Base-by-base conservation (phyloP, 352 stramenopile genomes). In the Plasmopara muralis region DNA sequence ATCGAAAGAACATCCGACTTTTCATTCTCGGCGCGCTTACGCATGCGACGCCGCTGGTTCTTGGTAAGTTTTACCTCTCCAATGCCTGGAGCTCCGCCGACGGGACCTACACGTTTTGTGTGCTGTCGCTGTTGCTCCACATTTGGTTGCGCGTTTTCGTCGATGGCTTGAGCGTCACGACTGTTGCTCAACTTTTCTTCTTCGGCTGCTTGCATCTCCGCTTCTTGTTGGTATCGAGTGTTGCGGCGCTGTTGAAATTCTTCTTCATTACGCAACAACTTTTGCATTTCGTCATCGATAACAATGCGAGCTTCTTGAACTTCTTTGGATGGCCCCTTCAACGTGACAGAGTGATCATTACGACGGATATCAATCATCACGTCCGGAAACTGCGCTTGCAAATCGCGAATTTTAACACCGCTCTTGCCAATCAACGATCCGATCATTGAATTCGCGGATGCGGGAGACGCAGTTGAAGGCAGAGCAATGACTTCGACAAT, bases 391-490 rank as follows among this genome's bases (percentile, higher is more conserved):
- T 85, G 62, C 35, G 76, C 77, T 52, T 89, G 81, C 40, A 91
- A 47, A 12, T 70, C 72, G 37, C 67, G 64, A 47, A 91, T 91
- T 48, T 91, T 87, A 15, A 76, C 77, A 9, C 81, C 81, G 38
- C 72, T 85, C 66, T 89, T 91, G 47, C 81, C 81, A 44, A 91
- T 91, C 16, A 91, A 43, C 42, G 77, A 77, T 16, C 81, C 81
- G 18, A 88, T 47, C 53, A 90, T 75, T n/a, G 65, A 73, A 42
- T 58, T 66, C 9, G 58, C 60, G 25, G 58, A 70, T 9, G 57
- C 61, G 29, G 71, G 33, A 1, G 68, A 73, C 1, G 70, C 60
- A 9, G 57, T 64, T 13, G 55, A 64, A 3, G 79, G 76, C 9
- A 89, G 52, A 34, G 50, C 53, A 48, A 90, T 74, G 10, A 58